Percentiles rank a stretch among this genome's conserved stretches.
Evolutionary conservation across 148 eudicot species (phyloP).

Genomic region (Camellia granthamiana): DNA sequence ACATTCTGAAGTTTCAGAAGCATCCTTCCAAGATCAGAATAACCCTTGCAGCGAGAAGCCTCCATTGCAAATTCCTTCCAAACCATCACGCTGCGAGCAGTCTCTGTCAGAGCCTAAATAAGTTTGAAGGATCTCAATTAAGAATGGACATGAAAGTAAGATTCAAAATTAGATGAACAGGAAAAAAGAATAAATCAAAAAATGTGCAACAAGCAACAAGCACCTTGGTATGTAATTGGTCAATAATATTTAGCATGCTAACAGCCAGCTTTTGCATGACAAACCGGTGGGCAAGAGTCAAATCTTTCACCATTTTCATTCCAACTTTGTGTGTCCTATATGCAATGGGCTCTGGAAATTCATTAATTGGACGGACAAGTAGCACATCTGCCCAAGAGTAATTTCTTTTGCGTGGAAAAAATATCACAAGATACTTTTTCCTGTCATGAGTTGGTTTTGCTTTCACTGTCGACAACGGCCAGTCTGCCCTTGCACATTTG

Average conservation of each 20-base stretch:
- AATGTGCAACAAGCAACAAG: no score
- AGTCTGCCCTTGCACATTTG: conserved; percentile 81
- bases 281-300: conserved; percentile 77
- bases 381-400: conserved; percentile 90
- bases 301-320: conserved; percentile 70
- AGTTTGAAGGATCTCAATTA: conserved; percentile 18
- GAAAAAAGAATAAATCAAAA: not conserved
- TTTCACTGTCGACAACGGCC: conserved; percentile 80
- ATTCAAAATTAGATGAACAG: not conserved
- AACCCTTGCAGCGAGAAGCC: conserved; percentile 73
- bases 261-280: conserved; percentile 76
- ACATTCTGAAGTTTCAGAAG: conserved; percentile 79
- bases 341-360: conserved; percentile 79
- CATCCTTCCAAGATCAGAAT: conserved; percentile 81
- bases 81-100: conserved; percentile 58
- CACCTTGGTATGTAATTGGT: conserved; percentile 75
- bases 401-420: conserved; percentile 69
- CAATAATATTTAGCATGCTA: conserved; percentile 70
- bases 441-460: conserved; percentile 87
- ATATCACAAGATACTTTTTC: conserved; percentile 81
- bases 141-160: not conserved
- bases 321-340: conserved; percentile 72
- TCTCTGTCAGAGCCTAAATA: conserved; percentile 65
- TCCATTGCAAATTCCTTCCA: conserved; percentile 85
- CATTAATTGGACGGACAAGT: conserved; percentile 75